A percentile compares a stretch with the other conserved stretches of the same genome.
Conservation (phyloP, 1,139 yeast genomes). For the Wickerhamiella pararugosa region DNA sequence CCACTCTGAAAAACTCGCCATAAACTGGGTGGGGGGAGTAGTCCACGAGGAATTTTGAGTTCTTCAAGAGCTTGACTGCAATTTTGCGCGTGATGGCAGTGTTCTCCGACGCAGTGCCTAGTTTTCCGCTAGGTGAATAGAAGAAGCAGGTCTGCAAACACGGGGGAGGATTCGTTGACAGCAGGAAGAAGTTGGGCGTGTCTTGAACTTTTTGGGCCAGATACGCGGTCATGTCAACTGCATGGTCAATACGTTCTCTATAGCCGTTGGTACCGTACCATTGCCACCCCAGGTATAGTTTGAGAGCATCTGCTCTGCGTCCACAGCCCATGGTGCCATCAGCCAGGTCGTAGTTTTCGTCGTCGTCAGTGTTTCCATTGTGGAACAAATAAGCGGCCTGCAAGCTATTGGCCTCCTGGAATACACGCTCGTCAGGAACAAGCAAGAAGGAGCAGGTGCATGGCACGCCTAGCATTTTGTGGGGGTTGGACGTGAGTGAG, state of each 20-base stretch:
- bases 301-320: slow-evolving; percentile 68
- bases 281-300: slow-evolving; percentile 67
- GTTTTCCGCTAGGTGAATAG: slow-evolving; percentile 34
- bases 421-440: slow-evolving; percentile 49
- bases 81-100: slow-evolving; percentile 50
- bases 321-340: slow-evolving; percentile 94
- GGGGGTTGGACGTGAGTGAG: slow-evolving; percentile 76
- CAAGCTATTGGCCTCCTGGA: slow-evolving; percentile 61
- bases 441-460: slow-evolving; percentile 71
- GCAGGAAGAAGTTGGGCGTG: slow-evolving; percentile 34
- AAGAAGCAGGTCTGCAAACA: slow-evolving; percentile 79
- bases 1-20: slow-evolving; percentile 79
- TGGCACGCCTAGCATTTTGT: slow-evolving; percentile 84
- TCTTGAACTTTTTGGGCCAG: slow-evolving; percentile 34
- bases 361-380: slow-evolving; percentile 30
- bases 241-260: slow-evolving; percentile 51
- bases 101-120: slow-evolving; percentile 27
- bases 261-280: slow-evolving; percentile 52
- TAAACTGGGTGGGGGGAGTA: slow-evolving; percentile 53
- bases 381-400: slow-evolving; percentile 77
- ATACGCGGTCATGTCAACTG: slow-evolving; percentile 46
- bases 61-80: slow-evolving; percentile 43
- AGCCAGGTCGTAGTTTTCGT: slow-evolving; percentile 61
- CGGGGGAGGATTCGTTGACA: slow-evolving; percentile 47
- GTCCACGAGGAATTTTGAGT: slow-evolving; percentile 59